phyloP scores from a whole-genome alignment of 139 green algal genomes.

The Chlamydomonas sp. region DNA sequence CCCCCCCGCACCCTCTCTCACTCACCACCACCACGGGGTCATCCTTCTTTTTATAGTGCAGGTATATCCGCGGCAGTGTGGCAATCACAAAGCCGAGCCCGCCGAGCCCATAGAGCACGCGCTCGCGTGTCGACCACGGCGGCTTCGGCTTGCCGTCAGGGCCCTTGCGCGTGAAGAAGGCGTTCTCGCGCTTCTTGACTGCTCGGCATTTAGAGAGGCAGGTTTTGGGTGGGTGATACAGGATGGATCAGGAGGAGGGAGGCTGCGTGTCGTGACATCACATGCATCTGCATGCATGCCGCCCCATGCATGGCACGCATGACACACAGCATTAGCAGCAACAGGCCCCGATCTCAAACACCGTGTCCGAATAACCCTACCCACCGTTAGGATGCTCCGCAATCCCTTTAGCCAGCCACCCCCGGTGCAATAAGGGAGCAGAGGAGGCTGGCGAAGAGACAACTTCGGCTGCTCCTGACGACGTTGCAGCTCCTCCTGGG shows the following conservation, averaged over 20 bases:
- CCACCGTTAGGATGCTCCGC: not conserved
- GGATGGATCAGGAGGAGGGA: not conserved
- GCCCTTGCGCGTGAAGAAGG: conserved; percentile 36
- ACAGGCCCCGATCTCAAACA: too few relatives aligned
- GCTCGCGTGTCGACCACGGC: conserved; percentile 61
- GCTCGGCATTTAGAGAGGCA: not conserved
- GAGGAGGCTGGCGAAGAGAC: not conserved
- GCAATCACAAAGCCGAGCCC: conserved; percentile 40
- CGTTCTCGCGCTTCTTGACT: too few relatives aligned
- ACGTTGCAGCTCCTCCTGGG: not conserved
- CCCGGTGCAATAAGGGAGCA: too few relatives aligned
- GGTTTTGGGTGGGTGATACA: not conserved
- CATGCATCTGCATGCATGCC: not conserved
- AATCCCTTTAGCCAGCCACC: not conserved
- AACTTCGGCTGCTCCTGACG: not conserved
- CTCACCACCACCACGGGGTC: not conserved
- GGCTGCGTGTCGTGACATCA: not conserved
- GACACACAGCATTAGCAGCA: too few relatives aligned
- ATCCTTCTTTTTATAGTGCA: not conserved
- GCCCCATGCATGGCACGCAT: not conserved
- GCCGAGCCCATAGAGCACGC: conserved; percentile 70
- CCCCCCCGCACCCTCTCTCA: too few relatives aligned
- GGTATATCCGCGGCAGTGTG: conserved; percentile 37
- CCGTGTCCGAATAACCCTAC: too few relatives aligned
- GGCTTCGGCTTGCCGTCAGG: conserved; percentile 34